A percentile compares a stretch with the other conserved stretches of the same genome.
phyloP scores from a whole-genome alignment of 257 asterid genomes.

The Forsythia viridissima region DNA sequence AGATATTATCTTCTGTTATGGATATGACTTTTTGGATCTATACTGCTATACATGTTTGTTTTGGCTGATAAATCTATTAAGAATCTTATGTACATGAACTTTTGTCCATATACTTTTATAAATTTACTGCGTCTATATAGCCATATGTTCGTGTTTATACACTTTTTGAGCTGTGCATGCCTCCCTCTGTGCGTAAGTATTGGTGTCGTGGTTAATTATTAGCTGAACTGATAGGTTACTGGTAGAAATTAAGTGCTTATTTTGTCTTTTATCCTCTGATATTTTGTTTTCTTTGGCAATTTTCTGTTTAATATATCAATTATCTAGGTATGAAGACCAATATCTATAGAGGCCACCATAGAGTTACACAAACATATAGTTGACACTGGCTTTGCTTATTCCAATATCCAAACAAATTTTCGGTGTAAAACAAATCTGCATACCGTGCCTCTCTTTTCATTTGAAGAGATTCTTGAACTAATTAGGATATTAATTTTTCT shows the following conservation, averaged over 20 bases:
- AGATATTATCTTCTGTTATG: constrained; percentile 2
- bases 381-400: background rate
- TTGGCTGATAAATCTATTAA: constrained; percentile 6
- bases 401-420: background rate
- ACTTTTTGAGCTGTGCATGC: background rate
- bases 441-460: background rate
- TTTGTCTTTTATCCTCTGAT: background rate
- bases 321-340: background rate
- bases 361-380: background rate
- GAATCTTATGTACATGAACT: background rate
- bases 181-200: background rate
- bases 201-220: background rate
- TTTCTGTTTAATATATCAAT: background rate
- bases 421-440: background rate
- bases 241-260: background rate
- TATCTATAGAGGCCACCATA: background rate
- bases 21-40: constrained; percentile 3
- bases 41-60: constrained; percentile 11
- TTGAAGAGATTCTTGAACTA: background rate
- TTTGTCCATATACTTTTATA: background rate
- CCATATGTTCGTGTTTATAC: background rate
- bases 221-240: background rate
- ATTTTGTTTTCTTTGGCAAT: background rate
- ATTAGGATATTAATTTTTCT: background rate
- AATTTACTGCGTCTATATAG: background rate